phyloP scores from a whole-genome alignment of 768 basidiomycete genomes.

The Termitomyces sp. region DNA sequence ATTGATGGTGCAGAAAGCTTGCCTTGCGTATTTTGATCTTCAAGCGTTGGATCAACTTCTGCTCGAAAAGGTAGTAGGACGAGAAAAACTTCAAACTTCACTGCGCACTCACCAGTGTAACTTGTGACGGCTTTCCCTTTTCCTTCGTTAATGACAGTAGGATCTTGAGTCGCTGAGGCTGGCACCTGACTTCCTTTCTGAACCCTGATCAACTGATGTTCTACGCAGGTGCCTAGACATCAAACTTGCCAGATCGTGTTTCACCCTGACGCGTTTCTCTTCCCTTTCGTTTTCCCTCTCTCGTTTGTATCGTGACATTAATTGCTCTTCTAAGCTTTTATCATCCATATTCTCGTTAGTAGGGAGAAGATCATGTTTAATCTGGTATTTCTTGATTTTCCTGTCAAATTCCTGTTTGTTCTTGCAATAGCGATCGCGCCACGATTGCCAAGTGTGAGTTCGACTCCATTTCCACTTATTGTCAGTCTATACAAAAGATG shows the following conservation, averaged over 20 bases:
- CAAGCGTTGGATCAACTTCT: background rate
- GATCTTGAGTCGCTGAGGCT: background rate
- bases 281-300: constrained; percentile 7
- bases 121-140: background rate
- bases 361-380: background rate
- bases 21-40: background rate
- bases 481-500: constrained; percentile 24
- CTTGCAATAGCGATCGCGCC: constrained; percentile 57
- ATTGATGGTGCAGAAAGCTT: background rate
- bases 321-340: background rate
- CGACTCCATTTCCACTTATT: constrained; percentile 47
- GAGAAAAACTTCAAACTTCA: background rate
- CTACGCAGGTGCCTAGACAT: background rate
- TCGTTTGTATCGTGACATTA: constrained; percentile 4
- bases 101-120: background rate
- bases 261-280: constrained; percentile 6
- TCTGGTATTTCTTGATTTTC: constrained; percentile 5
- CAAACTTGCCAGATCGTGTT: background rate
- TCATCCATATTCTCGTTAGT: background rate
- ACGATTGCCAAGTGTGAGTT: constrained; percentile 53
- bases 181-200: background rate
- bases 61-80: background rate
- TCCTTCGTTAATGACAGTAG: background rate
- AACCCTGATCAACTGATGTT: background rate
- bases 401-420: constrained; percentile 20